phyloP scores from a whole-genome alignment of 2,329 filamentous ascomycete genomes.

The Fusarium vanettenii region DNA sequence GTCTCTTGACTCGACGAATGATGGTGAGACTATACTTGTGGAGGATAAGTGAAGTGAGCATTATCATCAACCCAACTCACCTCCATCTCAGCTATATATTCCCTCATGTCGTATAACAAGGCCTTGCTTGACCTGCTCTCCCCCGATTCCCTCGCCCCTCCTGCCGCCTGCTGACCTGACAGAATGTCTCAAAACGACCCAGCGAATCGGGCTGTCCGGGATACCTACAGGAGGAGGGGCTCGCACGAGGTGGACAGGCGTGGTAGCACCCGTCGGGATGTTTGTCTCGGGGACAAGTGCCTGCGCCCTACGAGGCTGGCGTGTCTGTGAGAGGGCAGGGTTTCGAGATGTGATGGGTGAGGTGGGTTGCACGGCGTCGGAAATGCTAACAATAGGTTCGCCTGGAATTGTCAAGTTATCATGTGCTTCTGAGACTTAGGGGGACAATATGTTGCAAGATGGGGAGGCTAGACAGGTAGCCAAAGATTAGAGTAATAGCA shows the following conservation, averaged over 20 bases:
- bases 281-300: constrained; percentile 16
- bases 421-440: neutral
- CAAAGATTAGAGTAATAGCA: neutral
- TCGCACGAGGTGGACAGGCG: constrained; percentile 2
- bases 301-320: constrained; percentile 5
- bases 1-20: neutral
- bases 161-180: constrained; percentile 1
- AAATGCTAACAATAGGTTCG: neutral
- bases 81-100: neutral
- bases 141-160: neutral
- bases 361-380: constrained; percentile 16
- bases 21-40: neutral
- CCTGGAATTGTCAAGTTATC: neutral
- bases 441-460: neutral
- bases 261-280: constrained; percentile 28
- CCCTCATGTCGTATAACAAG: constrained; percentile 7
- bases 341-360: neutral
- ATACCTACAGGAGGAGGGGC: constrained; percentile 1
- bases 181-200: constrained; percentile 18
- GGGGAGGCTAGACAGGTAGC: neutral
- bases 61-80: neutral
- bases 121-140: neutral
- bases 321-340: constrained; percentile 23
- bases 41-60: neutral
- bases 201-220: constrained; percentile 25